Conservation (phyloP, 495 filamentous ascomycete species). For the Penicillium paradoxum region DNA sequence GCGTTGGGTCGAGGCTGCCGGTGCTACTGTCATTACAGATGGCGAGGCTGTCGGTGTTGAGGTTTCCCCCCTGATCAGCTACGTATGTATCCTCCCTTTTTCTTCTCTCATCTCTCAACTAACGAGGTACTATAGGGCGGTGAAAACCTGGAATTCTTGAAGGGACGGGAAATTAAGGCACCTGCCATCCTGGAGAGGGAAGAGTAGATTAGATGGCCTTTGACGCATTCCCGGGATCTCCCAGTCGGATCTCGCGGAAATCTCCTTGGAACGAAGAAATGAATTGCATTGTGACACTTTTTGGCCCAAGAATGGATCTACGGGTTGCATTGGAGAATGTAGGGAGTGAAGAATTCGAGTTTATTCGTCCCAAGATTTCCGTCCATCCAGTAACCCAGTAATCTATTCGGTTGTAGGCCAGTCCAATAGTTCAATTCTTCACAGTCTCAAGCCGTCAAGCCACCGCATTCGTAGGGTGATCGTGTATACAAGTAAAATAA, state of each 20-base stretch:
- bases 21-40: constrained; percentile 71
- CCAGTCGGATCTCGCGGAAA: constrained; percentile 2
- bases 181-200: constrained; percentile 74
- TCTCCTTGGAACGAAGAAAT: constrained; percentile 19
- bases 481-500: constrained; percentile 14
- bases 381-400: too few species aligned
- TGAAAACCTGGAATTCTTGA: constrained; percentile 78
- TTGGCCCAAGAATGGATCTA: constrained; percentile 13
- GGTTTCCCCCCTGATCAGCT: constrained; percentile 89
- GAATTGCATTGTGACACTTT: constrained; percentile 17
- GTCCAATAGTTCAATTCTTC: too few species aligned
- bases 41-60: constrained; percentile 68
- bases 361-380: too few species aligned
- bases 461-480: neutral
- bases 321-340: constrained; percentile 15
- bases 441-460: too few species aligned
- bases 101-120: constrained; percentile 21
- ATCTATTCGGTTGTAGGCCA: too few species aligned
- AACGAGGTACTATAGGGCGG: constrained; percentile 57
- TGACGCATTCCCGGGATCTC: neutral
- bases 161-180: constrained; percentile 68
- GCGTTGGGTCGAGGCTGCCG: constrained; percentile 75
- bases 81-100: constrained; percentile 59
- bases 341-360: constrained; percentile 4
- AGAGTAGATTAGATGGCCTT: constrained; percentile 29